These are phyloP conservation scores for Sequoiadendron giganteum DNA, from an alignment of 75 land plant genomes.

Conservation along the genomic window DNA sequence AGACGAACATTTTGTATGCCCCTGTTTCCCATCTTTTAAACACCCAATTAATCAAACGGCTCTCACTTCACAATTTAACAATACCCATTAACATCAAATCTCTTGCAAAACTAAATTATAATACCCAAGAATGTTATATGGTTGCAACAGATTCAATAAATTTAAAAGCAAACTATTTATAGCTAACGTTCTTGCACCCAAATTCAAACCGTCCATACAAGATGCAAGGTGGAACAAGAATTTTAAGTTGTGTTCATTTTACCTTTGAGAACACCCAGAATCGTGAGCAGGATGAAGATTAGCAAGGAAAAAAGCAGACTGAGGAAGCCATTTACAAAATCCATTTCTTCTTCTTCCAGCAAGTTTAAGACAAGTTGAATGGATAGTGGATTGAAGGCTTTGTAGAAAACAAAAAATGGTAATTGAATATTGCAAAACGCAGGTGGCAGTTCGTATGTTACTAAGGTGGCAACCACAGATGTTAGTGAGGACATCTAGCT, in stretches of 20 bases:
- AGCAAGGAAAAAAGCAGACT: slow-evolving; percentile 52
- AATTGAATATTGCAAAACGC: not conserved
- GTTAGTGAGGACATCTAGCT: not conserved
- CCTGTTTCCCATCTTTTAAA: not conserved
- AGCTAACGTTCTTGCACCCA: not conserved
- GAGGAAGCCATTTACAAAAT: slow-evolving; percentile 42
- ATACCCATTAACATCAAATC: not conserved
- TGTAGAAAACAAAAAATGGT: not conserved
- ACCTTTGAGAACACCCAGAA: slow-evolving; percentile 74
- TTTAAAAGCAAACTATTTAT: not conserved
- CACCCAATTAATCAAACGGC: not conserved
- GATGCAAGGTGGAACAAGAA: not conserved
- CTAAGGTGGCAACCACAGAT: not conserved
- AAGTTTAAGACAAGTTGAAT: not conserved
- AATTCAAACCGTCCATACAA: not conserved
- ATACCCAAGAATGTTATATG: not conserved
- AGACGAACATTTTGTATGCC: not conserved
- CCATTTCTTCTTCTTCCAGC: slow-evolving; percentile 28
- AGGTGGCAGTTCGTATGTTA: not conserved
- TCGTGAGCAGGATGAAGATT: slow-evolving; percentile 57
- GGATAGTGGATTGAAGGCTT: not conserved
- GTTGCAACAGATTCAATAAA: not conserved
- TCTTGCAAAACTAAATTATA: no score
- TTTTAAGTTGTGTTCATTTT: not conserved
- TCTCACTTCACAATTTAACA: not conserved